Evolutionary conservation across 169 alveolate genomes (phyloP), one percentile per base, ranked within the genome.

Genomic region (Plasmodium blacklocki): DNA sequence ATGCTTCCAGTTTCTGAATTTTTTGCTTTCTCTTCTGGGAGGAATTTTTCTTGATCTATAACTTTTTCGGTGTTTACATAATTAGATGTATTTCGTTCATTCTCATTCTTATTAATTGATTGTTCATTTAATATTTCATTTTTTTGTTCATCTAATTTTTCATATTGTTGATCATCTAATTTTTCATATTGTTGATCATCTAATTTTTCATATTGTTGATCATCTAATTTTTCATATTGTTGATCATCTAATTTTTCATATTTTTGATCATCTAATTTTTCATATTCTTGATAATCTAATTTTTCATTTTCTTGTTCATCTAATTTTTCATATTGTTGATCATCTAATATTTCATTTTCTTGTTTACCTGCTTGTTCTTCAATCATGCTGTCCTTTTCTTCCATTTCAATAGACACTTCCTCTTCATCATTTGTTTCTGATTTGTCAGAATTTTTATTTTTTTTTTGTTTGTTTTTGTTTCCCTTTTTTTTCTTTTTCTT

Each of bases 401-500:
- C 62, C 62, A 52, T 52, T 52, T 52, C 62, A 3, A 52, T 8
- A 32, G 45, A 5, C 1, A 32, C 45, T 32, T 32, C 45, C 45
- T 12, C 85, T 19, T 18, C 50, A 4, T 50, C 85, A 12, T 14
- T 43, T n/a, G 21, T 32, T 9, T 52, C 67, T 7, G 45, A 32
- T 5, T 73, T 49, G 11, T 29, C 32, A 26, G n/a, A 63, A 18
- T 23, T 63, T 7, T 63, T 15, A 54, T 15, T 32, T 9, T 54
- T 32, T 4, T 32, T 32, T 4, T 32, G 2, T 4, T 32, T 32
- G 0, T 59, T 19, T 72, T 54, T 60, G 12, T 49, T 19, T 19
- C 14, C 52, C 18, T 73, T 63, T 58, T 2, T 23, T 73, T 73
- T 73, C 32, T 73, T 73, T 52, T 73, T 73, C 18, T 15, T 63